Percentiles rank a stretch among this genome's conserved stretches.
These are phyloP conservation scores for Backusella morwellensis DNA, from an alignment of 192 early-diverging fungal genomes.

Conservation along the genomic window DNA sequence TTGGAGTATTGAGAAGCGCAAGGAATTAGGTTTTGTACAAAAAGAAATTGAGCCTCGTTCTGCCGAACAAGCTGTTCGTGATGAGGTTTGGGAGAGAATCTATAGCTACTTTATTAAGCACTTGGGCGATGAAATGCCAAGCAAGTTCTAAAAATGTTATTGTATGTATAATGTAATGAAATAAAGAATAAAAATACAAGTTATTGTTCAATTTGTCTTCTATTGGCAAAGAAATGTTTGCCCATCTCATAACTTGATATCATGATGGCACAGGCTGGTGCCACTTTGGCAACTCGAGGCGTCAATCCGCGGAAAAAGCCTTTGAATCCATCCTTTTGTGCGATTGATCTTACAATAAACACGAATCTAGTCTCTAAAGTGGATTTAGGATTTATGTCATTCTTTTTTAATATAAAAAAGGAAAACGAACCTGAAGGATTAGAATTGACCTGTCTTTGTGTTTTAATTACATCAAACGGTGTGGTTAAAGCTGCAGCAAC, in stretches of 20 bases:
- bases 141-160: background rate
- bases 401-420: background rate
- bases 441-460: conserved; percentile 71
- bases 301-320: conserved; percentile 60
- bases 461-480: conserved; percentile 98
- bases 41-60: conserved; percentile 23
- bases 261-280: conserved; percentile 95
- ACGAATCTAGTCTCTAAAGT: conserved; percentile 17
- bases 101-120: conserved; percentile 18
- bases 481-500: conserved; percentile 84
- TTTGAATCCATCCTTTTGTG: conserved; percentile 47
- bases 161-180: background rate
- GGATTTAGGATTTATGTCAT: background rate
- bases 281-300: conserved; percentile 84
- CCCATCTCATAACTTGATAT: conserved; percentile 84
- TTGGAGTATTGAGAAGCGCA: conserved; percentile 29
- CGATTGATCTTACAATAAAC: conserved; percentile 38
- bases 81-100: conserved; percentile 32
- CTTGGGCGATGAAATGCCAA: conserved; percentile 56
- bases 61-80: conserved; percentile 28
- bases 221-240: conserved; percentile 43
- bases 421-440: conserved; percentile 19
- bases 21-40: conserved; percentile 35
- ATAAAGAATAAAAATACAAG: background rate
- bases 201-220: background rate